Conservation (phyloP, 371 early-diverging fungal species). For the Coemansia linderi region DNA sequence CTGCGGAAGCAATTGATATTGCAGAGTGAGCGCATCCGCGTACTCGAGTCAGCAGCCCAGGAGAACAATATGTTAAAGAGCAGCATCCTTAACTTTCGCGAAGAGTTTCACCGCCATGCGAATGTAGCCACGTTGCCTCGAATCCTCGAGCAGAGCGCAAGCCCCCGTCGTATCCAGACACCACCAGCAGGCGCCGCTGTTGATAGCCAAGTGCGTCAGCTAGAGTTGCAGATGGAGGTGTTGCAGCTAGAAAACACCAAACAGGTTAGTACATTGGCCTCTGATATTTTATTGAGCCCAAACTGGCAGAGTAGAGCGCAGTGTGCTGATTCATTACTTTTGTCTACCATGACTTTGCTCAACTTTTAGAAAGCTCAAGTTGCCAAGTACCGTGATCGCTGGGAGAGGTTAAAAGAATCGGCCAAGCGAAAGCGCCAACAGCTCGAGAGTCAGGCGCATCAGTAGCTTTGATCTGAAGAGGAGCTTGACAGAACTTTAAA, state of each 20-base stretch:
- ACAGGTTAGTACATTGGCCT: constrained; percentile 42
- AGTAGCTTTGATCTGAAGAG: neutral
- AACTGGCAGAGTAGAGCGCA: neutral
- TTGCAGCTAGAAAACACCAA: constrained; percentile 51
- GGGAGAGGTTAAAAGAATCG: constrained; percentile 87
- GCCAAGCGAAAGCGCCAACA: constrained; percentile 65
- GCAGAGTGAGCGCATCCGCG: constrained; percentile 62
- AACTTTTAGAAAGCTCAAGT: constrained; percentile 58
- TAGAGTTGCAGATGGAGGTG: constrained; percentile 48
- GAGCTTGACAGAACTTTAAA: neutral
- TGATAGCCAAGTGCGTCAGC: constrained; percentile 14
- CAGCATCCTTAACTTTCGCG: constrained; percentile 75
- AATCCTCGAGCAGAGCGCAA: constrained; percentile 23
- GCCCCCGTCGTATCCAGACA: constrained; percentile 25
- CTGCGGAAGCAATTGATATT: constrained; percentile 65
- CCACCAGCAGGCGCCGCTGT: constrained; percentile 29
- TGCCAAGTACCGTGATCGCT: constrained; percentile 79
- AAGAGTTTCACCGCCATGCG: constrained; percentile 75
- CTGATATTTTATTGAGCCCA: constrained; percentile 58
- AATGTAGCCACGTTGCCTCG: constrained; percentile 44
- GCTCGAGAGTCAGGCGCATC: constrained; percentile 24
- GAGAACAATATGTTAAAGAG: constrained; percentile 75
- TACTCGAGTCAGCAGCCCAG: constrained; percentile 71
- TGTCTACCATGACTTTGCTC: neutral
- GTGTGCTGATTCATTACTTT: neutral